Conservation (phyloP, 257 asterid genomes). For the Avicennia marina region DNA sequence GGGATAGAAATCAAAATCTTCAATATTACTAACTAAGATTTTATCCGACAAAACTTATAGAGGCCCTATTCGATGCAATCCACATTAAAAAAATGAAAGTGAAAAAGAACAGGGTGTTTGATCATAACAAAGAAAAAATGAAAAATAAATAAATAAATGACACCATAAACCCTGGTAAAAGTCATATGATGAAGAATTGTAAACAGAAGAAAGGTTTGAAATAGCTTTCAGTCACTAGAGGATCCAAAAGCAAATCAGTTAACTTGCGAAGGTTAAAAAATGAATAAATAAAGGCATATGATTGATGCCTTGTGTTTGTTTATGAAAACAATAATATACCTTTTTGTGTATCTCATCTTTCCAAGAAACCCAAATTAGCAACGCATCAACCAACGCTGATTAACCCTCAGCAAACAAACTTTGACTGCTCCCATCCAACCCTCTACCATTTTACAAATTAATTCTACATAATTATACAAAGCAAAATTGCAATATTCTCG, state of each 20-base stretch:
- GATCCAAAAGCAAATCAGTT: conserved; percentile 25
- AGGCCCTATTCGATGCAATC: too few relatives aligned
- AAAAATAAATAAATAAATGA: too few relatives aligned
- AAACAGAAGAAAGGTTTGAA: conserved; percentile 32
- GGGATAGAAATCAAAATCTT: too few relatives aligned
- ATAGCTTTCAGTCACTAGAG: conserved; percentile 35
- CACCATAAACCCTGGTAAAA: too few relatives aligned
- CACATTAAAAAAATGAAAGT: too few relatives aligned
- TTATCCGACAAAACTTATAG: too few relatives aligned
- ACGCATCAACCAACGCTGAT: conserved; percentile 63
- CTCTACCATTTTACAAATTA: conserved; percentile 17
- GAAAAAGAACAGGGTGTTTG: too few relatives aligned
- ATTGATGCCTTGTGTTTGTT: conserved; percentile 34
- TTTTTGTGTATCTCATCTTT: conserved; percentile 32
- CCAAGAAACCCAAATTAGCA: conserved; percentile 46
- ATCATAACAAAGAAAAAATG: too few relatives aligned
- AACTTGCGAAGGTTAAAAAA: conserved; percentile 28
- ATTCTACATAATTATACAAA: background rate
- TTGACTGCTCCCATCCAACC: conserved; percentile 49
- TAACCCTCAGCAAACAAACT: conserved; percentile 56
- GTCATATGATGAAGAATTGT: too few relatives aligned
- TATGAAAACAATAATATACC: conserved; percentile 54
- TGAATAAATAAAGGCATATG: background rate
- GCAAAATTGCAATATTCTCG: too few relatives aligned
- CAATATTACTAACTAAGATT: too few relatives aligned